Evolutionary conservation across 1,284 basidiomycete genomes (phyloP).

Genomic region (Sphagnurus paluster): DNA sequence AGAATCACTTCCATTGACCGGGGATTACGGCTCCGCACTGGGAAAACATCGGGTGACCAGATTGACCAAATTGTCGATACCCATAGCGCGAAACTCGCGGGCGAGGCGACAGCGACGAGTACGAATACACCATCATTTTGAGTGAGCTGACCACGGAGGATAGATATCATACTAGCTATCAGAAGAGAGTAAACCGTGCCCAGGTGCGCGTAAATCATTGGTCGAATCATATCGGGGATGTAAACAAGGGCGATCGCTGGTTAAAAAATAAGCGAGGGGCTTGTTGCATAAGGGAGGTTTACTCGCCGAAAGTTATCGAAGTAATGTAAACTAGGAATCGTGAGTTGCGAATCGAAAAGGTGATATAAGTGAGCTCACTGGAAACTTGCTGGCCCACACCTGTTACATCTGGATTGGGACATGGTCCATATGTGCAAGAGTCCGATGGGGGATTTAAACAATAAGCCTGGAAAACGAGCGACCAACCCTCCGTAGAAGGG

Average conservation of each 20-base stretch:
- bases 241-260: constrained; percentile 8
- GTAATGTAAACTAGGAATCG: constrained; percentile 10
- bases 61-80: not conserved
- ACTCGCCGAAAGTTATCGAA: constrained; percentile 6
- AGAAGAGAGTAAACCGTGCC: constrained; percentile 14
- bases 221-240: constrained; percentile 4
- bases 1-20: not conserved
- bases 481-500: too few species aligned
- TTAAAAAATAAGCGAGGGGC: not conserved
- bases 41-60: not conserved
- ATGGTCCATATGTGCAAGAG: constrained; percentile 2
- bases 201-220: constrained; percentile 12
- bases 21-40: not conserved
- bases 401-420: constrained; percentile 18
- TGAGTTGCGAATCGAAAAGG: not conserved
- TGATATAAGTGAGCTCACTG: not conserved
- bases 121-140: constrained; percentile 17
- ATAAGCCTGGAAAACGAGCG: constrained; percentile 1
- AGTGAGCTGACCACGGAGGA: constrained; percentile 10
- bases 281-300: not conserved
- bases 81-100: constrained; percentile 16
- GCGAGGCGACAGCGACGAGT: constrained; percentile 15
- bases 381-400: constrained; percentile 16
- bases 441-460: constrained; percentile 2
- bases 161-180: constrained; percentile 7